These are phyloP conservation scores for Imleria badia DNA, from an alignment of 768 basidiomycete species.

Conservation along the genomic window DNA sequence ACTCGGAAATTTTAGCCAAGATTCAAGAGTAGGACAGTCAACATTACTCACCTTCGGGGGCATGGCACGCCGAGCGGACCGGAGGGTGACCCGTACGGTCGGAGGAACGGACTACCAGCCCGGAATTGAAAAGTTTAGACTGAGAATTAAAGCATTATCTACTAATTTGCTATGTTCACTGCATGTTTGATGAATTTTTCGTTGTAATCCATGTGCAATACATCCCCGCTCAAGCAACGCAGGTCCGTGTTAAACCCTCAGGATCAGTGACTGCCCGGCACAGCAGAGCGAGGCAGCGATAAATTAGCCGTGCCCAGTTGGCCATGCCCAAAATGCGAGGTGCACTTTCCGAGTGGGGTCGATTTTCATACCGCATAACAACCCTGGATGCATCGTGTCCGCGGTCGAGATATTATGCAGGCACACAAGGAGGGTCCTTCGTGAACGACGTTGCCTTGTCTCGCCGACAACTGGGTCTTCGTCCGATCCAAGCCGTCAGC, in stretches of 20 bases:
- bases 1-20: slow-evolving; percentile 93
- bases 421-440: neutral
- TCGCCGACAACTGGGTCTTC: neutral
- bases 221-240: slow-evolving; percentile 30
- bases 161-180: slow-evolving; percentile 25
- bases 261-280: neutral
- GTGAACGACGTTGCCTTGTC: neutral
- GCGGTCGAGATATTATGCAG: neutral
- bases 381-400: slow-evolving; percentile 11
- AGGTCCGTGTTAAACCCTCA: neutral
- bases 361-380: slow-evolving; percentile 1
- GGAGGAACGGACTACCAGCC: neutral
- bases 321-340: slow-evolving; percentile 14
- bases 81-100: neutral
- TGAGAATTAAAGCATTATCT: slow-evolving; percentile 10
- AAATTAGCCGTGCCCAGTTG: neutral
- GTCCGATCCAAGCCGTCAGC: slow-evolving; percentile 7
- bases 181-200: slow-evolving; percentile 16
- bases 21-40: slow-evolving; percentile 72
- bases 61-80: neutral
- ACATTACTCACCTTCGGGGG: neutral
- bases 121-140: slow-evolving; percentile 6
- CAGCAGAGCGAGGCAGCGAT: neutral
- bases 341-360: neutral
- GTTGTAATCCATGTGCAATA: slow-evolving; percentile 23